Evolutionary conservation across 1,139 yeast genomes (phyloP).

Genomic region (Protomyces inundatus): DNA sequence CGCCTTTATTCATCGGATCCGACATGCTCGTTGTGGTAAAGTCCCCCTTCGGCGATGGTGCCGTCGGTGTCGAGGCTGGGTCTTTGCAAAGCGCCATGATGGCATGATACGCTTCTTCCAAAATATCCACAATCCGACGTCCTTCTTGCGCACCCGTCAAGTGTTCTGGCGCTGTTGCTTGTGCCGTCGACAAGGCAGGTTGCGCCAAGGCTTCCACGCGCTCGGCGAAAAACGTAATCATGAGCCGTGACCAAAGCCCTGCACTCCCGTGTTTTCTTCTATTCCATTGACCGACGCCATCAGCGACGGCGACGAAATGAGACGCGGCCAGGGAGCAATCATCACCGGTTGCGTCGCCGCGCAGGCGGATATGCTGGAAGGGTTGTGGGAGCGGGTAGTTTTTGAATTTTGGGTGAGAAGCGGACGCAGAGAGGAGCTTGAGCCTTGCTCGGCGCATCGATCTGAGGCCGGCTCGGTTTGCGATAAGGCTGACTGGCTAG

Average conservation of each 20-base stretch:
- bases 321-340: constrained; percentile 18
- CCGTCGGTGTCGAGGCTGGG: constrained; percentile 21
- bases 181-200: not conserved
- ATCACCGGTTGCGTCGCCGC: constrained; percentile 23
- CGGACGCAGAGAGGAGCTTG: constrained; percentile 11
- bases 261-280: constrained; percentile 29
- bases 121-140: constrained; percentile 2
- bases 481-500: no score
- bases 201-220: constrained; percentile 1
- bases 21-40: constrained; percentile 23
- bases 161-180: not conserved
- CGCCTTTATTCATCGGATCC: constrained; percentile 18
- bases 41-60: constrained; percentile 19
- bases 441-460: not conserved
- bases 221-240: constrained; percentile 21
- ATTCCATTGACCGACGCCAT: constrained; percentile 31
- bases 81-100: constrained; percentile 24
- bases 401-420: constrained; percentile 25
- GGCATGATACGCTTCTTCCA: constrained; percentile 15
- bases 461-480: no score
- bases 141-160: not conserved
- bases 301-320: constrained; percentile 27
- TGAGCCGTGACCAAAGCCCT: constrained; percentile 29
- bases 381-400: constrained; percentile 21
- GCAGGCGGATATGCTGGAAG: constrained; percentile 11